Percentiles rank a stretch among this genome's conserved stretches.
Evolutionary conservation across 2,329 filamentous ascomycete genomes (phyloP).

Genomic region (Ambrosiella cleistominuta): DNA sequence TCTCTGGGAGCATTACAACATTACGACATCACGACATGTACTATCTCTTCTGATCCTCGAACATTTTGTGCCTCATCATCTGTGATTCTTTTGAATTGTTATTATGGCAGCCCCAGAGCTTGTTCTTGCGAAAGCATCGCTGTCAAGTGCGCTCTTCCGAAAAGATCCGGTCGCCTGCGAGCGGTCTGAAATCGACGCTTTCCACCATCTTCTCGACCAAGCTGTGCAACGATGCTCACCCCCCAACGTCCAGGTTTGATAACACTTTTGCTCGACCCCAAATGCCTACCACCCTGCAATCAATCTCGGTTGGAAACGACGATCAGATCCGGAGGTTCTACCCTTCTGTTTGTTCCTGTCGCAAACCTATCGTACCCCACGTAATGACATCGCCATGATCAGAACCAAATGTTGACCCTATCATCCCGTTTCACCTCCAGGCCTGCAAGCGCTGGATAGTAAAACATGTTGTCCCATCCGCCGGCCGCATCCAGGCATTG

Average conservation of each 20-base stretch:
- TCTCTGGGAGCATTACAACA: not conserved
- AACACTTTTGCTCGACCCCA: conserved; percentile 18
- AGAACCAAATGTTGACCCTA: conserved; percentile 23
- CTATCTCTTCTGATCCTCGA: not conserved
- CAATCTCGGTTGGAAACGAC: not conserved
- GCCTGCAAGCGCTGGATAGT: conserved; percentile 78
- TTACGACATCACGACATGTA: not conserved
- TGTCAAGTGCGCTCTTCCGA: conserved; percentile 55
- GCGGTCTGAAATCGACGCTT: conserved; percentile 50
- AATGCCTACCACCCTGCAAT: conserved; percentile 3
- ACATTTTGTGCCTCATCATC: not conserved
- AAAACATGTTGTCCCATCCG: conserved; percentile 50
- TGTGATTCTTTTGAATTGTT: not conserved
- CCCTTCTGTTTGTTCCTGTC: conserved; percentile 13
- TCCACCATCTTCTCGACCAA: conserved; percentile 48
- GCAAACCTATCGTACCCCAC: not conserved
- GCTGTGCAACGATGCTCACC: conserved; percentile 55
- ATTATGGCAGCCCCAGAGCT: conserved; percentile 41
- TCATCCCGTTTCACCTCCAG: conserved; percentile 28
- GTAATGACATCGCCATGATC: conserved; percentile 2
- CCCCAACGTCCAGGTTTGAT: conserved; percentile 76
- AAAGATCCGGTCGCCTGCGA: conserved; percentile 53
- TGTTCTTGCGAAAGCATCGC: conserved; percentile 63
- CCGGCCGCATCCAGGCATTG: conserved; percentile 45
- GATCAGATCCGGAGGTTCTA: not conserved